Evolutionary conservation across 2,329 filamentous ascomycete genomes (phyloP).

Genomic region (Xylaria digitata): DNA sequence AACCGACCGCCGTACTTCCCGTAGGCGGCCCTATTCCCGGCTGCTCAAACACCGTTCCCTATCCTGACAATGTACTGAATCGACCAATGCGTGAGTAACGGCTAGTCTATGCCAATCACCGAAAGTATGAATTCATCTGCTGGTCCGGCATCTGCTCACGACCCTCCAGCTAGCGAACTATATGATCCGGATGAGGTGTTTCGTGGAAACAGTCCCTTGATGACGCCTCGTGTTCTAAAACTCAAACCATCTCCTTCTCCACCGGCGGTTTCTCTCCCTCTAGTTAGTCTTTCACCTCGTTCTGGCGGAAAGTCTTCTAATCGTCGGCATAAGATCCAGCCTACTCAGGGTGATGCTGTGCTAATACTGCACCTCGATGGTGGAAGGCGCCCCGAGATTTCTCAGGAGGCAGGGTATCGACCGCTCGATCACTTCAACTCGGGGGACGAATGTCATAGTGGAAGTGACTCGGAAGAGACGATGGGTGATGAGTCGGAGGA

Average conservation of each 20-base stretch:
- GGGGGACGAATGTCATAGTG: constrained; percentile 54
- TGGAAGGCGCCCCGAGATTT: constrained; percentile 74
- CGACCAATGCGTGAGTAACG: constrained; percentile 51
- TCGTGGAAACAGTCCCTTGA: constrained; percentile 55
- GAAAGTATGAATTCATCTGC: constrained; percentile 51
- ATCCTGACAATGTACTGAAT: constrained; percentile 47
- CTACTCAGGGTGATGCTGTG: constrained; percentile 72
- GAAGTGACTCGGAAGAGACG: constrained; percentile 45
- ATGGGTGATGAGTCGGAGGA: constrained; percentile 44
- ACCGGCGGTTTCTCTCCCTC: constrained; percentile 57
- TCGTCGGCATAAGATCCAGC: constrained; percentile 64
- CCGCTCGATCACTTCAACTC: constrained; percentile 62
- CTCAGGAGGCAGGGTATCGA: constrained; percentile 64
- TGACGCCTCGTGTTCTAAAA: constrained; percentile 57
- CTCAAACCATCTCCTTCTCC: constrained; percentile 64
- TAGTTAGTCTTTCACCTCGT: constrained; percentile 57
- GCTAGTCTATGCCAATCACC: constrained; percentile 45
- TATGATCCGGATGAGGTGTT: constrained; percentile 63
- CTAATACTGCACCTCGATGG: constrained; percentile 73
- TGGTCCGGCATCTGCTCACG: constrained; percentile 48
- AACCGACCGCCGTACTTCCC: constrained; percentile 21
- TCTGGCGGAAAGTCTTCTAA: constrained; percentile 61
- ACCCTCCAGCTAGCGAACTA: constrained; percentile 50
- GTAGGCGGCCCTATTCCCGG: constrained; percentile 24
- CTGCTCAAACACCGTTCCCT: constrained; percentile 33